phyloP scores from a whole-genome alignment of 106 monocot species.

The Alisma plantagoaquatica region DNA sequence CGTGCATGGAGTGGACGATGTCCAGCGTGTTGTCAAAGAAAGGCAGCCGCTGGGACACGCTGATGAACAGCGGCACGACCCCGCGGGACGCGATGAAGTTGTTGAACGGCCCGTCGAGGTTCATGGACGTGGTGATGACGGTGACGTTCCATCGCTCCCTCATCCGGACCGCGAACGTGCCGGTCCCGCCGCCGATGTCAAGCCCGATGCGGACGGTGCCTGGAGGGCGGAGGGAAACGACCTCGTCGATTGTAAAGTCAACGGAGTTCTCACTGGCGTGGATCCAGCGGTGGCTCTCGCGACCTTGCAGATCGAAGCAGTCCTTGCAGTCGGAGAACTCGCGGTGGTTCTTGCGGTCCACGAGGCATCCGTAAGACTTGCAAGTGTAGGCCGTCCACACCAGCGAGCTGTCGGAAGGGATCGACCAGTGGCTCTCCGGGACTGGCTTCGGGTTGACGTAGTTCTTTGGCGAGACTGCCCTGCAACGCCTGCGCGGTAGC shows the following conservation, averaged over 20 bases:
- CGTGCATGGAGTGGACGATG: slow-evolving; percentile 67
- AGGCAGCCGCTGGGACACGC: slow-evolving; percentile 44
- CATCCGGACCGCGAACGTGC: slow-evolving; percentile 56
- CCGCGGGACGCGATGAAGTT: slow-evolving; percentile 50
- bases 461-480: slow-evolving; percentile 22
- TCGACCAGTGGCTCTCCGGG: slow-evolving; percentile 50
- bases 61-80: slow-evolving; percentile 46
- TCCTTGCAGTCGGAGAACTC: slow-evolving; percentile 57
- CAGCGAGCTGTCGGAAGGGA: slow-evolving; percentile 49
- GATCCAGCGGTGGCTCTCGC: slow-evolving; percentile 41
- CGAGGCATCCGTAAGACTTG: slow-evolving; percentile 61
- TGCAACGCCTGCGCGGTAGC: slow-evolving; percentile 62
- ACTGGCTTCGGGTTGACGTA: slow-evolving; percentile 42
- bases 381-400: slow-evolving; percentile 67
- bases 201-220: slow-evolving; percentile 54
- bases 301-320: slow-evolving; percentile 55
- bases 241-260: slow-evolving; percentile 39
- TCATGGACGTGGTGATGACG: slow-evolving; percentile 51
- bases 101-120: slow-evolving; percentile 68
- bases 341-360: slow-evolving; percentile 20
- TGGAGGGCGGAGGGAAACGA: slow-evolving; percentile 19
- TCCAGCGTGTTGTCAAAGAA: slow-evolving; percentile 63
- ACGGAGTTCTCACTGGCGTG: slow-evolving; percentile 10
- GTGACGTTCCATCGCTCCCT: slow-evolving; percentile 31
- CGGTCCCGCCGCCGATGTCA: slow-evolving; percentile 55